A percentile compares a stretch with the other conserved stretches of the same genome.
Evolutionary conservation across 2,329 filamentous ascomycete species (phyloP).

Genomic region (Pestalotiopsis sp.): DNA sequence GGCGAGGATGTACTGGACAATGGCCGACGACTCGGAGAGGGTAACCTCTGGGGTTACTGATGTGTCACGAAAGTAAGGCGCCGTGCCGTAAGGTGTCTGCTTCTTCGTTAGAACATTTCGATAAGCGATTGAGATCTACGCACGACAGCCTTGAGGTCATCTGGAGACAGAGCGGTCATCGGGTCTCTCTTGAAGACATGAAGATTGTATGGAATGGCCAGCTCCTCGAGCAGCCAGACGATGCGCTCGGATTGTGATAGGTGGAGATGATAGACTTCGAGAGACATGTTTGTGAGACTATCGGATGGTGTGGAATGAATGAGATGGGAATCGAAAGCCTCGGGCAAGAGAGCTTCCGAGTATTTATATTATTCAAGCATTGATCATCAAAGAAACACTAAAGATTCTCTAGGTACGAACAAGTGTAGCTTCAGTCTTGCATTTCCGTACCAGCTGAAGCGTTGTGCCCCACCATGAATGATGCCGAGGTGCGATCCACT

Average conservation of each 20-base stretch:
- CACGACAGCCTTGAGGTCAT: constrained; percentile 16
- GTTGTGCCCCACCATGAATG: neutral
- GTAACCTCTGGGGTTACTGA: constrained; percentile 1
- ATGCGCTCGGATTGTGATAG: constrained; percentile 23
- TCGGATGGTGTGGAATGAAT: neutral
- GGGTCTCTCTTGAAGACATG: constrained; percentile 14
- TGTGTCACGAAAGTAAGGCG: constrained; percentile 15
- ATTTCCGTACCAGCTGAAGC: too few relatives aligned
- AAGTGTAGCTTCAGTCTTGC: neutral
- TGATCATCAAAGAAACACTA: too few relatives aligned
- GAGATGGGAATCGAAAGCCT: too few relatives aligned
- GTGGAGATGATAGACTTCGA: constrained; percentile 21
- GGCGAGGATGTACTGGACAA: constrained; percentile 10
- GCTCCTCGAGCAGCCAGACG: constrained; percentile 22
- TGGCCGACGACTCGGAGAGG: constrained; percentile 14
- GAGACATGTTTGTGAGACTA: constrained; percentile 16
- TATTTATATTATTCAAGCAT: too few relatives aligned
- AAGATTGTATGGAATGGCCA: constrained; percentile 18
- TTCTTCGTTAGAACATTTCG: neutral
- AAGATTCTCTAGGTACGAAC: neutral
- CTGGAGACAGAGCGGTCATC: constrained; percentile 12
- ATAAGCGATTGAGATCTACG: neutral
- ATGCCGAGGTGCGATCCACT: neutral
- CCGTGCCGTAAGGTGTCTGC: constrained; percentile 14
- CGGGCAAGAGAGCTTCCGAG: too few relatives aligned